Evolutionary conservation across 257 asterid genomes (phyloP), one percentile per base, ranked within the genome.

Genomic region (Agastache rugosa): DNA sequence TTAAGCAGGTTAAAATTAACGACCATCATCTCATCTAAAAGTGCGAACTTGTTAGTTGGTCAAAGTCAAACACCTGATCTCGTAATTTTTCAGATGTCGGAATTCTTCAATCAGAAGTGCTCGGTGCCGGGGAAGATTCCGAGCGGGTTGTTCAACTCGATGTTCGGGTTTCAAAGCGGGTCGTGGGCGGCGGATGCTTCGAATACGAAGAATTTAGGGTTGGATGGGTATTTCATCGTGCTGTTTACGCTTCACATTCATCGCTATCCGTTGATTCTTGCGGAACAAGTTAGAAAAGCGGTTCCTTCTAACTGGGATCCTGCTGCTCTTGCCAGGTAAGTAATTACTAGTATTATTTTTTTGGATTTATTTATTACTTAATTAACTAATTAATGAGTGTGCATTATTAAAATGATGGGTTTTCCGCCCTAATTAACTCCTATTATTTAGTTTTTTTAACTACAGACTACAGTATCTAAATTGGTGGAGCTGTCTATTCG

Each of bases 231-330:
- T 22, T 94, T 80, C 73, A 91, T 94, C 4, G 77, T 61, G 3
- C 80, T 94, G 37, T 90, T 86, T 66, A 82, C 69, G 39, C 75
- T 94, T 25, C 93, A 85, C 34, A 80, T 94, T 59, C 88, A 94
- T 70, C 78, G 97, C 1, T 87, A 79, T 73, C 96, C 97, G 2
- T 91, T 94, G 44, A 62, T 90, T 78, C 89, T 94, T 35, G 78
- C 74, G 12, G 88, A 90, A 80, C 80, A 90, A 54, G 97, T 92
- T 0, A 81, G 85, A 25, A 80, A 85, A 17, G 93, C 70, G 1
- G 97, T 94, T 75, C 99, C 98, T 69, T 81, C 96, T 10, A 86
- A 84, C 10, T 94, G 99, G 99, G 99, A 94, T 77, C 97, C 99
- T 22, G 73, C 84, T 17, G 93, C 93, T 74, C 89, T 94, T n/a